Evolutionary conservation across 352 stramenopile genomes (phyloP), one percentile per base, ranked within the genome.

Genomic region (Pythium scleroteichum): DNA sequence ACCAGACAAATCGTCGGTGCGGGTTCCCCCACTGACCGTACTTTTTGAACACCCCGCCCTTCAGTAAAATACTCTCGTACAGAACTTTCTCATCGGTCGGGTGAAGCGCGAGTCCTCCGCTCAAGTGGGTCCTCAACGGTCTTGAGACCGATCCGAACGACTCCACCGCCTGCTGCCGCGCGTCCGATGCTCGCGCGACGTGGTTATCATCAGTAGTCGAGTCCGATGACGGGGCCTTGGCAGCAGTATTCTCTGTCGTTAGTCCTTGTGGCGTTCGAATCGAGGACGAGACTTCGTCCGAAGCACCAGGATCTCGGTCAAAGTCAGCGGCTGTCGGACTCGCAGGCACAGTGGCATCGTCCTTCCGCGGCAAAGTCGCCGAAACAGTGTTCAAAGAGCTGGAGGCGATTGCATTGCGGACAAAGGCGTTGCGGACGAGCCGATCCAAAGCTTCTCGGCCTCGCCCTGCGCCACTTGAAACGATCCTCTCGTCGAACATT

Each of bases 11-110:
- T 16, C 82, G 76, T 24, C 79, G 70, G 49, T 89, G 82, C n/a
- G 82, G 82, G 38, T 85, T 85, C 13, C 82, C 78, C 82, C 82
- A 91, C 45, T 88, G 79, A 0, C 79, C 82, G 45, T 88, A 88
- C 58, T 91, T 89, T 53, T 87, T 87, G 48, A 91, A 91, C 17
- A 89, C 73, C 8, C 75, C 78, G 24, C 82, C 78, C 64, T 88
- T 85, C 38, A 87, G 65, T 49, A 88, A 47, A 60, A 87, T 82
- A 53, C 70, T 84, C 41, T 85, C 68, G 29, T 79, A 87, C 14
- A 85, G 66, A 13, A 62, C 32, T 22, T 77, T 73, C 22, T 85
- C 69, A 50, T 87, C 77, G 19, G 76, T 56, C n/a, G 50, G 56
- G 14, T 48, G 69, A 49, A 80, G 68, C 22, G 47, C 16, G 3